Evolutionary conservation across 768 basidiomycete genomes (phyloP).

Genomic region (Amanita molliuscula): DNA sequence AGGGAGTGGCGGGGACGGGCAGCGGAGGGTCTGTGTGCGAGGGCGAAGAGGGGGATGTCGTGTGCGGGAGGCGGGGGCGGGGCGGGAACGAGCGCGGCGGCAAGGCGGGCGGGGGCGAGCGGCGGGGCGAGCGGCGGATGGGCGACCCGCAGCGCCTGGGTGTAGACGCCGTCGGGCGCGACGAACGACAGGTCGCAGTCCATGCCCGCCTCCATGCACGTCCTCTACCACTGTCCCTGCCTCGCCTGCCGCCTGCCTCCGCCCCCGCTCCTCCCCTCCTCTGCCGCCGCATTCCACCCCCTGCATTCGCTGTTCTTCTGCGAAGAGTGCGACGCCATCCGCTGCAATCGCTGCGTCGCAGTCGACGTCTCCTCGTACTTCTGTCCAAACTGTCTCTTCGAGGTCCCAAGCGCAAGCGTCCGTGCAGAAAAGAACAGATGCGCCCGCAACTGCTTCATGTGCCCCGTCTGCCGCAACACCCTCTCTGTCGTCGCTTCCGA

Average conservation of each 20-base stretch:
- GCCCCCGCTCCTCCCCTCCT: slow-evolving; percentile 67
- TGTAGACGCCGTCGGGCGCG: slow-evolving; percentile 77
- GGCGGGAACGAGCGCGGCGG: slow-evolving; percentile 53
- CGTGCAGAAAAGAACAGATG: slow-evolving; percentile 98
- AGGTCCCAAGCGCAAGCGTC: slow-evolving; percentile 97
- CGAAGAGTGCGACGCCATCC: slow-evolving; percentile 94
- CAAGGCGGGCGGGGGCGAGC: slow-evolving; percentile 48
- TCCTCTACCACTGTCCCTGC: slow-evolving; percentile 68
- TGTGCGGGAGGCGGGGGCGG: slow-evolving; percentile 50
- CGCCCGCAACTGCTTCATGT: slow-evolving; percentile 95
- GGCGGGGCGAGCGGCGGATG: slow-evolving; percentile 28
- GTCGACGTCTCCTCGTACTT: slow-evolving; percentile 96
- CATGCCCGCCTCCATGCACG: slow-evolving; percentile 22
- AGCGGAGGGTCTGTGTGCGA: slow-evolving; percentile 52
- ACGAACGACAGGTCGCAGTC: slow-evolving; percentile 1
- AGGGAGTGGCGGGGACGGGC: slow-evolving; percentile 86
- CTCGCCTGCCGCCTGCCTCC: slow-evolving; percentile 54
- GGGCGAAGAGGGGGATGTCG: slow-evolving; percentile 57
- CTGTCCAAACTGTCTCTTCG: slow-evolving; percentile 97
- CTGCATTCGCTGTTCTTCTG: slow-evolving; percentile 90
- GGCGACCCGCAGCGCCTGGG: slow-evolving; percentile 68
- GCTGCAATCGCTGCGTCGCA: slow-evolving; percentile 87
- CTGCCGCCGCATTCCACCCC: slow-evolving; percentile 73
- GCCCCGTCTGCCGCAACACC: slow-evolving; percentile 87
- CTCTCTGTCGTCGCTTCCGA: slow-evolving; percentile 89